Base-by-base conservation (phyloP, 805 yeast genomes). In the Saccharomycopsis schoenii region DNA sequence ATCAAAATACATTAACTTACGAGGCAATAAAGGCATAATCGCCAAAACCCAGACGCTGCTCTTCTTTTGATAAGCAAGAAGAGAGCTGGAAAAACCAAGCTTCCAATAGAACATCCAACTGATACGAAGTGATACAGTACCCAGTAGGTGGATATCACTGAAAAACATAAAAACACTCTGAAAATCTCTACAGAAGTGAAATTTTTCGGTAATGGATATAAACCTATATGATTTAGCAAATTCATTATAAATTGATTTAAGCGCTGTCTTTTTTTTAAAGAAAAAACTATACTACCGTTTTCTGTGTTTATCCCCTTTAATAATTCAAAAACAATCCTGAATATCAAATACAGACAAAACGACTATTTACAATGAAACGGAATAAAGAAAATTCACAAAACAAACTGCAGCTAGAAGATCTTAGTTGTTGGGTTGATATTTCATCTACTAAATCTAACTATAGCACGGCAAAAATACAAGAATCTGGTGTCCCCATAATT, bases 41-140 rank as follows among this genome's bases (percentile, higher is more conserved):
- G 21, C 65, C 65, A 62, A 51, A 62, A 62, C 4, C 58, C 58
- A 11, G 37, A 19, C 2, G 56, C 60, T 34, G 52, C 54, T 47
- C 55, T 17, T 43, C 60, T 29, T 55, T 62, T 59, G 1, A 59
- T 56, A 17, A 50, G 36, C n/a, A 60, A 40, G 29, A 62, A 60
- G 25, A 62, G 17, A n/a, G 65, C 52, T 15, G 65, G 64, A 15
- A 59, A 54, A 3, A 59, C 21, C 2, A 51, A 10, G 19, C 52
- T 25, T 5, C 58, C 58, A 47, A 59, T 17, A 1, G 60, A 40
- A 55, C 62, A 59, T 6, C 34, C 42, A 40, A 59, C 24, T 8
- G 52, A 52, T 12, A 62, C 19, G 5, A 59, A 36, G 29, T 62
- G 61, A 40, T 59, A 62, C 1, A 40, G 2, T 1, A 57, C 40